Evolutionary conservation across 2,329 filamentous ascomycete species (phyloP).

Genomic region (Sarocladiaceae sp.): DNA sequence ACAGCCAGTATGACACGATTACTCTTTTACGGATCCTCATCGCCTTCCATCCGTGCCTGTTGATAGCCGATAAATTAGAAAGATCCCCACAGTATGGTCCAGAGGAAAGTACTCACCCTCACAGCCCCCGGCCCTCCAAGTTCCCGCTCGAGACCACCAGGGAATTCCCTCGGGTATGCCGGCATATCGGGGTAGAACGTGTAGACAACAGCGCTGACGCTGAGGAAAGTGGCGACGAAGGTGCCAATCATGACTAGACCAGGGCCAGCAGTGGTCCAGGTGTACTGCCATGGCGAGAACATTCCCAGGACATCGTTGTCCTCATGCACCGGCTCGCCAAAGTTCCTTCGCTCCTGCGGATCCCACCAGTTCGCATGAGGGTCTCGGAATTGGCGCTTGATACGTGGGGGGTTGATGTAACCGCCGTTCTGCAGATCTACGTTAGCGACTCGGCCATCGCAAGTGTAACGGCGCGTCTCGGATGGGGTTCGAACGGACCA

Average conservation of each 20-base stretch:
- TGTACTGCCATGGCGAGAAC: constrained; percentile 86
- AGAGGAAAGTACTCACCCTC: constrained; percentile 46
- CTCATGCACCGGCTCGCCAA: constrained; percentile 92
- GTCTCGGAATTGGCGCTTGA: constrained; percentile 90
- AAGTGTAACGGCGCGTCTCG: neutral
- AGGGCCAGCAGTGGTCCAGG: constrained; percentile 66
- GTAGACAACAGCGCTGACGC: constrained; percentile 61
- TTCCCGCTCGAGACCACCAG: constrained; percentile 66
- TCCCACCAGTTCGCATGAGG: constrained; percentile 96
- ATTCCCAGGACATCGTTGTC: constrained; percentile 91
- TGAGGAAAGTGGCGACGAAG: constrained; percentile 59
- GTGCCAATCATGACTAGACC: constrained; percentile 60
- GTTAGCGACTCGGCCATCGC: constrained; percentile 16
- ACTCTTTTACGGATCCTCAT: constrained; percentile 41
- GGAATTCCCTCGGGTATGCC: constrained; percentile 63
- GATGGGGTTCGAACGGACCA: constrained; percentile 42
- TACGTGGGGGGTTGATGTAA: constrained; percentile 69
- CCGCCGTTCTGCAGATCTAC: constrained; percentile 62
- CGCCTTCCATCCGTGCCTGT: constrained; percentile 49
- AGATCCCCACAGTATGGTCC: constrained; percentile 11
- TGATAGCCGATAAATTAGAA: neutral
- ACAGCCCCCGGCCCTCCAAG: constrained; percentile 63
- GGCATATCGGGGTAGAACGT: constrained; percentile 65
- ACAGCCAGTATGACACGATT: constrained; percentile 8
- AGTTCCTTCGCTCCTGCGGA: constrained; percentile 94